Conservation (phyloP, 177 flowering plant genomes). For the Vitis hybrid region DNA sequence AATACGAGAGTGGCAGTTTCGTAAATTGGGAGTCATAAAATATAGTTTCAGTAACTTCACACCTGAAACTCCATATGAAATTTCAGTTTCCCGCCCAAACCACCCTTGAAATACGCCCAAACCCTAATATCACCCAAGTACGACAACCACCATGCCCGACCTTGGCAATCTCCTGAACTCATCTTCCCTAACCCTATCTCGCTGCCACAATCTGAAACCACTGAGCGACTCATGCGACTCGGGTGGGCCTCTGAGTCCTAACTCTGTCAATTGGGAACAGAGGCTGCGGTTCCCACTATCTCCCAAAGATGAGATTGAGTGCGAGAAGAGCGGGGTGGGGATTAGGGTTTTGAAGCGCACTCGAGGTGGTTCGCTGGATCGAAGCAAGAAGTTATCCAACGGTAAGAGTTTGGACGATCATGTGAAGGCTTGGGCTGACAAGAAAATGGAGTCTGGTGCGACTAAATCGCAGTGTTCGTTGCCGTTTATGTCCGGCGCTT, state of each 20-base stretch:
- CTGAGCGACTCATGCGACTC: conserved; percentile 14
- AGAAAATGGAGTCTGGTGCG: conserved; percentile 35
- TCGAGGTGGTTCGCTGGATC: conserved; percentile 11
- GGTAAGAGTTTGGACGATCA: conserved; percentile 32
- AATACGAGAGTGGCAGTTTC: no score
- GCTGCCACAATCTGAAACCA: conserved; percentile 18
- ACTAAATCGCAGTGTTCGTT: conserved; percentile 34
- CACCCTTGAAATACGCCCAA: not conserved
- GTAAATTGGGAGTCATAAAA: no score
- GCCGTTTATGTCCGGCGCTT: conserved; percentile 49
- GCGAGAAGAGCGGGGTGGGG: conserved; percentile 2
- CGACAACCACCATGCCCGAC: conserved; percentile 25
- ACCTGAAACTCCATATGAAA: not conserved
- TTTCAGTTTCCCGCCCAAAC: not conserved
- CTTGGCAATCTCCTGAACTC: conserved; percentile 24
- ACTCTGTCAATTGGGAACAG: conserved; percentile 13
- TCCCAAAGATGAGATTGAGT: not conserved
- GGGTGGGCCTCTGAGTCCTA: not conserved
- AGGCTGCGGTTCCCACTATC: not conserved
- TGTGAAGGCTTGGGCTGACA: conserved; percentile 35
- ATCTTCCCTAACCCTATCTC: conserved; percentile 15
- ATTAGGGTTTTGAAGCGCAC: conserved; percentile 18
- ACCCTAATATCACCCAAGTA: not conserved
- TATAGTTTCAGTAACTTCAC: no score
- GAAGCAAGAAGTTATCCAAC: conserved; percentile 12